Percentiles rank a stretch among this genome's conserved stretches.
Evolutionary conservation across 768 basidiomycete species (phyloP).

Genomic region (Lentinula sp.): DNA sequence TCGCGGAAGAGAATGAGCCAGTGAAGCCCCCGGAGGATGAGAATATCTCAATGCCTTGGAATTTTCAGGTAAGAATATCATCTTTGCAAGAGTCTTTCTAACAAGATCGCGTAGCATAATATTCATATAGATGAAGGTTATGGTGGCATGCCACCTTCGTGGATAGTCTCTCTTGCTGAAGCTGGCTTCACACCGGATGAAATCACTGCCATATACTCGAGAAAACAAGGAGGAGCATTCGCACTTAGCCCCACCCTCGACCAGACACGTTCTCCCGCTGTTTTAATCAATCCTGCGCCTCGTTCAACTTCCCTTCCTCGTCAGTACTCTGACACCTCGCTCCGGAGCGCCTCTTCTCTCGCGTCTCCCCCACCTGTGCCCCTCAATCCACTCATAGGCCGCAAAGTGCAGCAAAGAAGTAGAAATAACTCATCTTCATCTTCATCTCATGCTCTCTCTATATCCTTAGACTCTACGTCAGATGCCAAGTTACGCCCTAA

Average conservation of each 20-base stretch:
- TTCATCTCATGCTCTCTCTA: neutral
- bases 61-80: conserved; percentile 53
- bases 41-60: conserved; percentile 65
- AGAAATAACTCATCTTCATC: conserved; percentile 4
- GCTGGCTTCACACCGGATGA: conserved; percentile 68
- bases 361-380: conserved; percentile 3
- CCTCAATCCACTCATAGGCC: conserved; percentile 1
- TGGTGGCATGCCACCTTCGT: conserved; percentile 66
- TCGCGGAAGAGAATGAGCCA: conserved; percentile 10
- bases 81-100: neutral
- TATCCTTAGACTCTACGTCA: conserved; percentile 1
- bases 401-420: neutral
- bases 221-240: conserved; percentile 27
- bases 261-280: conserved; percentile 28
- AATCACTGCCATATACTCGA: conserved; percentile 51
- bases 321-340: conserved; percentile 24
- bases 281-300: conserved; percentile 24
- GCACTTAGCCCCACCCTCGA: conserved; percentile 28
- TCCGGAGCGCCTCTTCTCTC: neutral
- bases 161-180: conserved; percentile 54
- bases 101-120: conserved; percentile 48
- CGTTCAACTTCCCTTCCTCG: conserved; percentile 30
- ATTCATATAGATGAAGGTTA: conserved; percentile 78
- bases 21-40: conserved; percentile 31
- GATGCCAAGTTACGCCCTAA: neutral